Evolutionary conservation across 176 grass and related monocot genomes (phyloP).

Genomic region (Alopecurus myosuroides): DNA sequence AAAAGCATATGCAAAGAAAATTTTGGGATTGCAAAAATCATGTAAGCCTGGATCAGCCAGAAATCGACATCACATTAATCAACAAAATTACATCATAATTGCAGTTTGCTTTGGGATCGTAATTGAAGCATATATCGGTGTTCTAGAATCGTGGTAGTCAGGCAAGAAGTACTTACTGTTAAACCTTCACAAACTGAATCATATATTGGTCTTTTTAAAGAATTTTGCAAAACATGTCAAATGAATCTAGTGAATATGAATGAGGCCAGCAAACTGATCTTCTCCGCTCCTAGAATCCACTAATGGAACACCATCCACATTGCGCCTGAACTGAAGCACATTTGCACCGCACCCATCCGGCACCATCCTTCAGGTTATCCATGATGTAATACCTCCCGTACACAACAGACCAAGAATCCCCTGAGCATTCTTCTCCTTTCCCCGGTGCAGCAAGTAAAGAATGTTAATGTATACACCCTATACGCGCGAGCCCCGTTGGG

Average conservation of each 20-base stretch:
- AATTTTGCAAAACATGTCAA: background rate
- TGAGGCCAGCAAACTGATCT: constrained; percentile 4
- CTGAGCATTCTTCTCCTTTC: too few relatives aligned
- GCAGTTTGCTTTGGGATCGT: background rate
- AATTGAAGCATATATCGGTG: background rate
- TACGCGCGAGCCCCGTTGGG: too few relatives aligned
- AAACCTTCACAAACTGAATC: background rate
- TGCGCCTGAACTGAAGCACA: too few relatives aligned
- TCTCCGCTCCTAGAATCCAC: background rate
- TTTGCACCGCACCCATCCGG: too few relatives aligned
- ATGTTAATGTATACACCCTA: too few relatives aligned
- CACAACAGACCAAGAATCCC: too few relatives aligned
- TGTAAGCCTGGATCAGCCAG: background rate
- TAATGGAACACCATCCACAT: too few relatives aligned
- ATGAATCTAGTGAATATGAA: background rate
- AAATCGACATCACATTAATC: background rate
- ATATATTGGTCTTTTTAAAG: background rate
- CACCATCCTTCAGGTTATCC: too few relatives aligned
- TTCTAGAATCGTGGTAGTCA: background rate
- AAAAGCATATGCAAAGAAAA: too few relatives aligned
- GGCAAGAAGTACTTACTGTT: constrained; percentile 19
- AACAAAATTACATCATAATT: background rate
- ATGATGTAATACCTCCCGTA: too few relatives aligned
- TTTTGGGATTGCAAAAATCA: too few relatives aligned
- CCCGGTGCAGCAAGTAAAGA: too few relatives aligned